Percentiles rank a stretch among this genome's conserved stretches.
Evolutionary conservation across 1,284 basidiomycete species (phyloP).

Genomic region (Cerioporus squamosus): DNA sequence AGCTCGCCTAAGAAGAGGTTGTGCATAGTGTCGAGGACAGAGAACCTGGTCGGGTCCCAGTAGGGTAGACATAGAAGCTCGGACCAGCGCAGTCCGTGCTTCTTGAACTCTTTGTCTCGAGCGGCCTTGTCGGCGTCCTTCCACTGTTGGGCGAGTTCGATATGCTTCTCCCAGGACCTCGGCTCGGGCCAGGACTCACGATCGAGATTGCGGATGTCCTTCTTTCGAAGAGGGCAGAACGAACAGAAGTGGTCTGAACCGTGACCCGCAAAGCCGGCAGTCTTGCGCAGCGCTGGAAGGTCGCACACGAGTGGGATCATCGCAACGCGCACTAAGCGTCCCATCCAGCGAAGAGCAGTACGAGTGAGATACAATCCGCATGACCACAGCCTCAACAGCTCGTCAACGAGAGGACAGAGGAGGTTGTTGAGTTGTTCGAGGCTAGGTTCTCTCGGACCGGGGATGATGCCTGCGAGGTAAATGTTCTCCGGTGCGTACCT

Average conservation of each 20-base stretch:
- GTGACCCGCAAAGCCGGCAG: constrained; percentile 17
- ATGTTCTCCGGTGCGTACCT: constrained; percentile 30
- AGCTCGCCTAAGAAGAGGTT: constrained; percentile 10
- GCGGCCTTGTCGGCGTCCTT: constrained; percentile 27
- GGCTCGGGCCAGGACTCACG: constrained; percentile 5
- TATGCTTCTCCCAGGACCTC: constrained; percentile 8
- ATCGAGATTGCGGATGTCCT: constrained; percentile 16
- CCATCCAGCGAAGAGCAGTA: constrained; percentile 2
- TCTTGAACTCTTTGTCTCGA: constrained; percentile 27
- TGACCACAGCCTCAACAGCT: constrained; percentile 22
- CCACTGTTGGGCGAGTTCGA: constrained; percentile 30
- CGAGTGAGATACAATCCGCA: constrained; percentile 13
- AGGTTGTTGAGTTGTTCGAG: constrained; percentile 26
- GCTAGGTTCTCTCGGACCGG: constrained; percentile 15
- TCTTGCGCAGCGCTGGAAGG: constrained; percentile 18
- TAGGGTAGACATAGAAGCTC: constrained; percentile 41
- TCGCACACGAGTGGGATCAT: constrained; percentile 24
- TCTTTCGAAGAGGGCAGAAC: constrained; percentile 11
- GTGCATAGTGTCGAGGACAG: constrained; percentile 22
- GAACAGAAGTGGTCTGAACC: constrained; percentile 23
- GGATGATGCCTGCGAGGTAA: constrained; percentile 29
- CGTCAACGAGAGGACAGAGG: constrained; percentile 25
- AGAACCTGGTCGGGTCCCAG: constrained; percentile 38
- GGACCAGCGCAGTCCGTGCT: constrained; percentile 40
- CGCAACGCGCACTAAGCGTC: constrained; percentile 14